Evolutionary conservation across 306 rosid genomes (phyloP).

Genomic region (Rosa chinensis): DNA sequence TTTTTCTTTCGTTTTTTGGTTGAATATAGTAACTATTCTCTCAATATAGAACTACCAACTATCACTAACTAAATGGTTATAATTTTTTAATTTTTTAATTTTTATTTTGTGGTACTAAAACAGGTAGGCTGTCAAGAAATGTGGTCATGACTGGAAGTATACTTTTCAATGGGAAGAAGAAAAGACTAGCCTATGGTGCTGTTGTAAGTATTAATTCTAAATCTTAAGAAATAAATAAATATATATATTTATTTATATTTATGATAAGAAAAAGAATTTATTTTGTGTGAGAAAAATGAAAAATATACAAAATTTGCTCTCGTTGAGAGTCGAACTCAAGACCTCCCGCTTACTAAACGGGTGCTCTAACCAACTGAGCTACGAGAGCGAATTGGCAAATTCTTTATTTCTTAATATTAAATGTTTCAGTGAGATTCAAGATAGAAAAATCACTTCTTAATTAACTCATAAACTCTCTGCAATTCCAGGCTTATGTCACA

Average conservation of each 20-base stretch:
- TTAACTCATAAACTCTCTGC: slow-evolving; percentile 6
- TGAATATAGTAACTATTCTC: not conserved
- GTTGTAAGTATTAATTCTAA: slow-evolving; percentile 47
- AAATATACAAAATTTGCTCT: not conserved
- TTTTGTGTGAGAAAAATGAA: not conserved
- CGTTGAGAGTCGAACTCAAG: not conserved
- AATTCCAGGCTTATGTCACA: slow-evolving; percentile 76
- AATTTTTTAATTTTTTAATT: no score
- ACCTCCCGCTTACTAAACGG: not conserved
- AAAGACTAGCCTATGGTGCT: slow-evolving; percentile 54
- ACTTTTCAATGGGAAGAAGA: slow-evolving; percentile 72
- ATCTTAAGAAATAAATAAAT: not conserved
- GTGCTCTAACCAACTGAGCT: slow-evolving; percentile 15
- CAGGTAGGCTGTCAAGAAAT: slow-evolving; percentile 78
- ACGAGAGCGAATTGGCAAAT: not conserved
- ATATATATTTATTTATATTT: no score
- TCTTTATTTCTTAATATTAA: not conserved
- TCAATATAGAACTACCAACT: not conserved
- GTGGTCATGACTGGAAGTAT: slow-evolving; percentile 80
- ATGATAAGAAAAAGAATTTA: no score
- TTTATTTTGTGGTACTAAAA: not conserved
- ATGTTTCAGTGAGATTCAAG: no score
- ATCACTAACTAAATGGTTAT: not conserved
- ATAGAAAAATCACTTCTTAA: not conserved
- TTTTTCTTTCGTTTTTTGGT: not conserved